Percentiles rank a stretch among this genome's conserved stretches.
phyloP scores from a whole-genome alignment of 2,329 filamentous ascomycete species.

The Zymoseptoria brevis region DNA sequence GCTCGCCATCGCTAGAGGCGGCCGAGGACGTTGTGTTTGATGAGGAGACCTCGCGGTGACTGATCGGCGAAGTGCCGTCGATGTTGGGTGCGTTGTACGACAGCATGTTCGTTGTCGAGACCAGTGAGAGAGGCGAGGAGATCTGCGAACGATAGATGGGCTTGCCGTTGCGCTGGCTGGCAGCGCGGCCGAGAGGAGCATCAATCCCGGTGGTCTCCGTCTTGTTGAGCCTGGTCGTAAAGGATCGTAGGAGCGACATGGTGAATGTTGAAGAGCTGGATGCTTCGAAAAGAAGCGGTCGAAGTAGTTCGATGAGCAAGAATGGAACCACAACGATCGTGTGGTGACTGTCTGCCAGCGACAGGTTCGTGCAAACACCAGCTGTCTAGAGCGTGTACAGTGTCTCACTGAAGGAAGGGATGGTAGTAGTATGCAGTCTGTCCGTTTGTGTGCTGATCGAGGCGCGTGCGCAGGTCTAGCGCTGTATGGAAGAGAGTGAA shows the following conservation, averaged over 20 bases:
- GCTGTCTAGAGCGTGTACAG: not conserved
- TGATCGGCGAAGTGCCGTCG: constrained; percentile 24
- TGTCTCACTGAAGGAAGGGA: not conserved
- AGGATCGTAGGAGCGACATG: constrained; percentile 60
- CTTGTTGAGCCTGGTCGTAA: constrained; percentile 64
- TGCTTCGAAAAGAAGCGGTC: not conserved
- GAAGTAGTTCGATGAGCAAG: not conserved
- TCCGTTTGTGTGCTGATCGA: not conserved
- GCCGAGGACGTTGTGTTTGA: constrained; percentile 32
- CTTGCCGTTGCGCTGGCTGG: constrained; percentile 40
- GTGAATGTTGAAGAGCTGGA: constrained; percentile 13
- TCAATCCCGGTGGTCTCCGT: constrained; percentile 31
- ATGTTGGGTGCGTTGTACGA: constrained; percentile 91
- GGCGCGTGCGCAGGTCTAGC: not conserved
- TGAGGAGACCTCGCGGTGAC: constrained; percentile 20
- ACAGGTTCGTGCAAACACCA: not conserved
- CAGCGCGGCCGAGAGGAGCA: constrained; percentile 31
- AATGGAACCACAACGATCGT: not conserved
- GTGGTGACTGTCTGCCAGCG: not conserved
- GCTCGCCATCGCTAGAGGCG: constrained; percentile 57
- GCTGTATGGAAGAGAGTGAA: not conserved
- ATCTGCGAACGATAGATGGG: constrained; percentile 62
- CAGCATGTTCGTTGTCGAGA: constrained; percentile 94
- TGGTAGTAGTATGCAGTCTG: constrained; percentile 1
- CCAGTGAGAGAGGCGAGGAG: constrained; percentile 74